phyloP scores from a whole-genome alignment of 164 flowering plant genomes.

The Taxillus chinensis region DNA sequence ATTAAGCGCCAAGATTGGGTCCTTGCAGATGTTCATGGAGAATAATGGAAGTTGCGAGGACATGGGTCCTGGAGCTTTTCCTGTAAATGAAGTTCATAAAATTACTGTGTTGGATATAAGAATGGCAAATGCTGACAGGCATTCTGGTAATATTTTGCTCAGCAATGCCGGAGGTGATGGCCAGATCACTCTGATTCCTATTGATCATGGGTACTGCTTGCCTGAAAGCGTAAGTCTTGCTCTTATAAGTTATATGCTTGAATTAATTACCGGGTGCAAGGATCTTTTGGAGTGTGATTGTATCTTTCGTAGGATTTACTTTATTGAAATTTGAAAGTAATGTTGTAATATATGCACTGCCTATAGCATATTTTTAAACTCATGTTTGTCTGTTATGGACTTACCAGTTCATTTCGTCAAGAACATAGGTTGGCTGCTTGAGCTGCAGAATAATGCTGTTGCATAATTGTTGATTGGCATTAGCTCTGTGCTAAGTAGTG shows the following conservation, averaged over 20 bases:
- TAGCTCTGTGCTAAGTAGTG: too few relatives aligned
- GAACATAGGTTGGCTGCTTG: too few relatives aligned
- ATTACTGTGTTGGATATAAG: slow-evolving; percentile 55
- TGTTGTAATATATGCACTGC: too few relatives aligned
- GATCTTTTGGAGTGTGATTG: too few relatives aligned
- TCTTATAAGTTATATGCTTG: not conserved
- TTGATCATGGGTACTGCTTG: slow-evolving; percentile 69
- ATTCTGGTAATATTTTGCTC: slow-evolving; percentile 46
- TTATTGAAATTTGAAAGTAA: too few relatives aligned
- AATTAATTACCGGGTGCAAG: too few relatives aligned
- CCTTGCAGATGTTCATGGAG: slow-evolving; percentile 50
- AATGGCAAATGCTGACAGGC: slow-evolving; percentile 67
- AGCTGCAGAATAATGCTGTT: too few relatives aligned
- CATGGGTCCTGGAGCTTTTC: slow-evolving; percentile 45
- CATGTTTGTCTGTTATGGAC: too few relatives aligned
- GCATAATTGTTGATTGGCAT: too few relatives aligned
- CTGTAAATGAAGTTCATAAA: slow-evolving; percentile 47
- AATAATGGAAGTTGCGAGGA: slow-evolving; percentile 59
- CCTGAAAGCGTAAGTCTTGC: slow-evolving; percentile 41
- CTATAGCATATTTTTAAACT: too few relatives aligned
- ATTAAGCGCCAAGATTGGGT: slow-evolving; percentile 33
- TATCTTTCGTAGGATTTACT: too few relatives aligned
- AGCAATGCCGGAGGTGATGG: slow-evolving; percentile 29
- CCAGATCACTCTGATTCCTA: slow-evolving; percentile 32
- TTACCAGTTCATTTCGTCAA: too few relatives aligned